A percentile compares a stretch with the other conserved stretches of the same genome.
Conservation (phyloP, 768 basidiomycete genomes). For the Panaeolus papilionaceus region DNA sequence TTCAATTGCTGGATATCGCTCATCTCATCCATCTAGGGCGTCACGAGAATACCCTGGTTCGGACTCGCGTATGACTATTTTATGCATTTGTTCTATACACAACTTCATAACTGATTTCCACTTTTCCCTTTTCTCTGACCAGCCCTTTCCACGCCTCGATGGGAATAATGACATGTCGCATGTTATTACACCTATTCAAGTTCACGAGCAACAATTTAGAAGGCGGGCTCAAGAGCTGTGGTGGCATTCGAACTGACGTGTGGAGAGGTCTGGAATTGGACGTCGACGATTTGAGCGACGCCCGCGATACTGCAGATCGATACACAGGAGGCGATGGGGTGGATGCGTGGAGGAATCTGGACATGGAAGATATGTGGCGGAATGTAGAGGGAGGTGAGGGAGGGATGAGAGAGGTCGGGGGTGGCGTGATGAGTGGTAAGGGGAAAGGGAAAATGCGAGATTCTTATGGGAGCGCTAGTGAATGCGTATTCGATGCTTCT, state of each 20-base stretch:
- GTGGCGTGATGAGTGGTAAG: background rate
- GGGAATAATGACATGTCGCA: conserved; percentile 51
- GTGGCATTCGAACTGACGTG: background rate
- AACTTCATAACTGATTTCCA: background rate
- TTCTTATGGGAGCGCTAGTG: background rate
- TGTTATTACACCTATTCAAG: conserved; percentile 52
- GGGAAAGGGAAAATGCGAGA: background rate
- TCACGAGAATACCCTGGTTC: conserved; percentile 56
- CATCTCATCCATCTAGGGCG: conserved; percentile 32
- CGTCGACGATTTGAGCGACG: background rate
- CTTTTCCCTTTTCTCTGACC: background rate
- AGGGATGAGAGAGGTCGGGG: background rate
- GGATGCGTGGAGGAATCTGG: background rate
- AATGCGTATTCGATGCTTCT: background rate
- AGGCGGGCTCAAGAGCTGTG: conserved; percentile 7
- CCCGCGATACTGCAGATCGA: background rate
- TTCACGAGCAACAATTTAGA: conserved; percentile 30
- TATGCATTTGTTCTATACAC: background rate
- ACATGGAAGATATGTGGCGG: background rate
- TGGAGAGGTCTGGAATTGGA: background rate
- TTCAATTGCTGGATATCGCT: background rate
- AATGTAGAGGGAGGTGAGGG: background rate
- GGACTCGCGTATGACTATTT: conserved; percentile 44
- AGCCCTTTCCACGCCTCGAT: conserved; percentile 55
- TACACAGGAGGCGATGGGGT: background rate